Percentiles rank a stretch among this genome's conserved stretches.
Conservation (phyloP, 2,329 filamentous ascomycete genomes). For the Beauveria varroae region DNA sequence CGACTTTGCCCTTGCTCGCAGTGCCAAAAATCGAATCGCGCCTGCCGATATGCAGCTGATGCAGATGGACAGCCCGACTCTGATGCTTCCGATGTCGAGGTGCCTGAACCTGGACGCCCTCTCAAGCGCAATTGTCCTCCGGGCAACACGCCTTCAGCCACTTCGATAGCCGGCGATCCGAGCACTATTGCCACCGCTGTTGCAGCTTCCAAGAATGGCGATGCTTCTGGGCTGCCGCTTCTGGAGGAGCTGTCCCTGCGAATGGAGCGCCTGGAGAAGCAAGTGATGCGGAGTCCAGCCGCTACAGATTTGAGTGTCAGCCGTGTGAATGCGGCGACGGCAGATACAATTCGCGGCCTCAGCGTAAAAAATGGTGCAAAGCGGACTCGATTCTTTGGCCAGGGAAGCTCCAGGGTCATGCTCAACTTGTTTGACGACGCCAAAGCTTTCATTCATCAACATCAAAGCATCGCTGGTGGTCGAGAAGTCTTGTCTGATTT, state of each 20-base stretch:
- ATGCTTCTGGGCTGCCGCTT: conserved; percentile 24
- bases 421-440: conserved; percentile 50
- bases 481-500: conserved; percentile 37
- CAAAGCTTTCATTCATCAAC: conserved; percentile 40
- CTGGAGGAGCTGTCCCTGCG: conserved; percentile 42
- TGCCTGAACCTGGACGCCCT: conserved; percentile 25
- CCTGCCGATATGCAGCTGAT: conserved; percentile 45
- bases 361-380: conserved; percentile 40
- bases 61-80: conserved; percentile 40
- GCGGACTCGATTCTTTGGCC: conserved; percentile 45
- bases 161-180: conserved; percentile 3
- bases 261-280: conserved; percentile 47
- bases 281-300: conserved; percentile 35
- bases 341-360: conserved; percentile 41
- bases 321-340: conserved; percentile 28
- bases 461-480: conserved; percentile 31
- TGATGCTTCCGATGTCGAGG: conserved; percentile 39
- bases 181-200: neutral
- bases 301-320: conserved; percentile 27
- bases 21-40: conserved; percentile 48
- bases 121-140: conserved; percentile 31
- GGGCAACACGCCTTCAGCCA: conserved; percentile 16
- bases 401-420: conserved; percentile 45
- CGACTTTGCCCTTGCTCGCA: conserved; percentile 49
- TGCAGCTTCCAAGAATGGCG: conserved; percentile 24